Base-by-base conservation (phyloP, 495 filamentous ascomycete species). In the Aspergillus affinis region DNA sequence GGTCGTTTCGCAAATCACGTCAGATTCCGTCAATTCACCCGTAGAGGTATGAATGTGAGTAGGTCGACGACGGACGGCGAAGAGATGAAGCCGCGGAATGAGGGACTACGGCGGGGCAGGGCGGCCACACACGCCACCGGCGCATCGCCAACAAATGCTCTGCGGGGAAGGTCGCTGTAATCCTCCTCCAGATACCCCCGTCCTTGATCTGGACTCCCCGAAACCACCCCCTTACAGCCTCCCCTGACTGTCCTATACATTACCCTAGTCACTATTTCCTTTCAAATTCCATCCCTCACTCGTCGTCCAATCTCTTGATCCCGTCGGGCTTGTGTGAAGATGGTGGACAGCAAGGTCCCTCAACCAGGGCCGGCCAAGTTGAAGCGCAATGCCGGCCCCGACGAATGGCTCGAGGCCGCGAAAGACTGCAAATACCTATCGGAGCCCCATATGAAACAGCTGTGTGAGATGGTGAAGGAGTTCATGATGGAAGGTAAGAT, bases 401-500 rank as follows among this genome's bases (percentile, higher is more conserved):
- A 96, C 67, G 92, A 98, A 77, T 98, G 94, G 94, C 85, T 98
- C 17, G 89, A 92, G 68, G 88, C 90, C 65, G 94, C 94, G 45
- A 96, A 96, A 73, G 89, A 93, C 69, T 98, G 95, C 81, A 92
- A 96, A 70, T 97, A 97, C 72, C 84, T 98, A 18, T 93, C 93
- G 6, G 94, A 98, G 76, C 76, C 86, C 46, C 91, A 92, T 66
- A 98, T 98, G 94, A 98, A 98, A 79, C 89, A 95, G 72, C 82
- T 98, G 18, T 98, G 94, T 75, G 94, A 98, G 79, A 95, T 96
- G 61, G 93, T 97, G 60, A 98, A 98, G 80, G 95, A 98, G 75
- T 92, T 88, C 60, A 81, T 98, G 66, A 98, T 98, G 93, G 95
- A 98, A 81, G 90, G 90, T 92, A 71, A 67, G 81, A 61, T 48